These are phyloP conservation scores for Rhizopogon sp. DNA, from an alignment of 768 basidiomycete species.

Conservation along the genomic window DNA sequence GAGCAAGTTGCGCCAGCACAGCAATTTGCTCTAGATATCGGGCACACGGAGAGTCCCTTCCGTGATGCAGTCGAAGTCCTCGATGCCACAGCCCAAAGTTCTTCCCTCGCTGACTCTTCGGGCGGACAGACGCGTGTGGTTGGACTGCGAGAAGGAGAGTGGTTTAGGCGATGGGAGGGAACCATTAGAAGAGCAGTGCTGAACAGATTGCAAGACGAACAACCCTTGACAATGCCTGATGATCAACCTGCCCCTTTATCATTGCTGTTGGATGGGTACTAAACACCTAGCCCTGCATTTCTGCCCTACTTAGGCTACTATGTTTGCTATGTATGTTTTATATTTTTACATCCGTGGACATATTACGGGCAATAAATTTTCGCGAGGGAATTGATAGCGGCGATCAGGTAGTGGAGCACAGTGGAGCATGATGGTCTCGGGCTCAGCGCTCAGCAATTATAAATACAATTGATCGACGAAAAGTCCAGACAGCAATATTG, in stretches of 20 bases:
- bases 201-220: conserved; percentile 29
- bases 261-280: conserved; percentile 24
- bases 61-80: background rate
- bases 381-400: background rate
- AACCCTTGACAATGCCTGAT: conserved; percentile 31
- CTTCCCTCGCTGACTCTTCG: conserved; percentile 26
- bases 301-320: background rate
- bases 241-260: conserved; percentile 9
- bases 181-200: conserved; percentile 59
- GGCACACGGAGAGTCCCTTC: conserved; percentile 3
- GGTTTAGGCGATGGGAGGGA: conserved; percentile 76
- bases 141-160: conserved; percentile 69
- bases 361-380: background rate
- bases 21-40: conserved; percentile 2
- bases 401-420: background rate
- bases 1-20: conserved; percentile 12
- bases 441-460: background rate
- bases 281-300: background rate
- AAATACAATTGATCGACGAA: background rate
- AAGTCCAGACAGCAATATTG: background rate
- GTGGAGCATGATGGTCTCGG: background rate
- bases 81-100: background rate
- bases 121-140: conserved; percentile 32
- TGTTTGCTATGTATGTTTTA: background rate
- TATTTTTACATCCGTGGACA: background rate